These are phyloP conservation scores for Osmanthus fragrans DNA, from an alignment of 257 asterid genomes.

Conservation along the genomic window DNA sequence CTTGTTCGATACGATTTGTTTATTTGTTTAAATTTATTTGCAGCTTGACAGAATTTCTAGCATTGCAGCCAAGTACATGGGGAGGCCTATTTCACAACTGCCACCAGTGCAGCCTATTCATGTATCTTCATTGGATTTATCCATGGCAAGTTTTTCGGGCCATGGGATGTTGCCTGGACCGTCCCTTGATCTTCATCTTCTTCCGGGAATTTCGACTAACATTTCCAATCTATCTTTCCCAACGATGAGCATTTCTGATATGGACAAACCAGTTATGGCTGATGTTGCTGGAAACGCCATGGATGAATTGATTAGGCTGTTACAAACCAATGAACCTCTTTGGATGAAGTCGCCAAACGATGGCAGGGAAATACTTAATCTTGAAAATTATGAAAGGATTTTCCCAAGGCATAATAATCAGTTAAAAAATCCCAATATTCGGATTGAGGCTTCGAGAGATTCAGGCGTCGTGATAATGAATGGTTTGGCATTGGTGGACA, in stretches of 20 bases:
- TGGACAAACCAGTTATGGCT: constrained; percentile 83
- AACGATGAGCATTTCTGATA: constrained; percentile 36
- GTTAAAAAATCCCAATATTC: constrained; percentile 61
- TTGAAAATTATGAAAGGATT: constrained; percentile 59
- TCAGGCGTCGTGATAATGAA: constrained; percentile 84
- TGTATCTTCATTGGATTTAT: constrained; percentile 47
- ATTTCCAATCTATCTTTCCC: constrained; percentile 26
- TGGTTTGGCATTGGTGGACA: constrained; percentile 64
- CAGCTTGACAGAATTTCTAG: constrained; percentile 56
- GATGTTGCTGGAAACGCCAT: constrained; percentile 72
- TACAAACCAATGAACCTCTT: constrained; percentile 43
- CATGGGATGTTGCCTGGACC: constrained; percentile 43
- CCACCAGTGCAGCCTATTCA: constrained; percentile 57
- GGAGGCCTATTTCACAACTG: constrained; percentile 52
- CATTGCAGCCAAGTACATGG: constrained; percentile 57
- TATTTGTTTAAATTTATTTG: constrained; percentile 1
- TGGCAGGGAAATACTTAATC: constrained; percentile 65
- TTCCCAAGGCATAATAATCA: constrained; percentile 62
- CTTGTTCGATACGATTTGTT: not conserved
- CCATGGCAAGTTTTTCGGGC: constrained; percentile 43
- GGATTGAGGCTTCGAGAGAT: constrained; percentile 78
- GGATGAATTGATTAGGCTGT: constrained; percentile 60
- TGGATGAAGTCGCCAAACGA: constrained; percentile 43
- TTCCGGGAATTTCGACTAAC: constrained; percentile 42
- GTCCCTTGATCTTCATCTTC: constrained; percentile 51